Evolutionary conservation across 2,329 filamentous ascomycete species (phyloP), one percentile per base, ranked within the genome.

Genomic region (Neospermospora avenae): DNA sequence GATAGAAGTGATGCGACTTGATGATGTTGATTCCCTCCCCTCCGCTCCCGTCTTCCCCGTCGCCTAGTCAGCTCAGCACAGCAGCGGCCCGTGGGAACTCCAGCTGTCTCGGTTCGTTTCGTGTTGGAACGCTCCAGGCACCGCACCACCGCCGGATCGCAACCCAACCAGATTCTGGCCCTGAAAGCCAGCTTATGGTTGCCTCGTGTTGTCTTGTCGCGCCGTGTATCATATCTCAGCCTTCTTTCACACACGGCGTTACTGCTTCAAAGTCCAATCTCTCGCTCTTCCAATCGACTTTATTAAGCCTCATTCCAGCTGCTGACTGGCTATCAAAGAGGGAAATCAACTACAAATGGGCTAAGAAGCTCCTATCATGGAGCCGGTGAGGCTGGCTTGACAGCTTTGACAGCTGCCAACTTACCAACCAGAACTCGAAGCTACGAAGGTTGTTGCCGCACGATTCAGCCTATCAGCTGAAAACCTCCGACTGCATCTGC

Each of bases 401-500:
- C 18, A 25, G 4, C 11, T 25, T 24, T 28, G 20, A 11, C 25
- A 35, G 6, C 28, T 31, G 2, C 28, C 28, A 31, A 31, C 11
- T 10, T 31, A 10, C 28, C 28, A 31, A 31, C 28, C 11, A 31
- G 28, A 10, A 31, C 28, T 6, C 28, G 2, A 39, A 46, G 28
- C 11, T 39, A 31, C 28, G 2, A 39, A 46, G 28, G 18, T 39
- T 28, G 20, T 24, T 44, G 22, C 37, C 37, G 37, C 37, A n/a
- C 6, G 37, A n/a, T 42, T 24, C 55, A 49, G 31, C 42, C 34
- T 39, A 48, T 57, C 42, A 49, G 55, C 53, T 45, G 53, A 39
- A 55, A n/a, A n/a, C n/a, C n/a, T n/a, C n/a, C 53, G 28, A 10
- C n/a, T 51, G 31, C 48, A 51, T 51, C 31, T 3, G 34, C n/a